These are phyloP conservation scores for Pseudozyma tsukubaensis DNA, from an alignment of 1,284 basidiomycete genomes.

Conservation along the genomic window DNA sequence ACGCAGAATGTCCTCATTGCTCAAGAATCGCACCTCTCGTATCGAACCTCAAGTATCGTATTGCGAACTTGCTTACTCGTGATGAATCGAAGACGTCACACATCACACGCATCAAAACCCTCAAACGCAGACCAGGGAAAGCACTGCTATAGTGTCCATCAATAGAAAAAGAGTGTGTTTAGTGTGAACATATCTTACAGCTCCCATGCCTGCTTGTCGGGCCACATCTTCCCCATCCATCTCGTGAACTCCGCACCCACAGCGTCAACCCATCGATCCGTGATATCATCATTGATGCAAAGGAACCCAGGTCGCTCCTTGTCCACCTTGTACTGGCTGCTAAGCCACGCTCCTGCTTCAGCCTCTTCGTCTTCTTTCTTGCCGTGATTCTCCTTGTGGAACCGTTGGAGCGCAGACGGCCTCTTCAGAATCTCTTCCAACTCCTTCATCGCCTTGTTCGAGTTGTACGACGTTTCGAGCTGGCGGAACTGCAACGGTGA, in stretches of 20 bases:
- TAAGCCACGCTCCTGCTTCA: conserved; percentile 11
- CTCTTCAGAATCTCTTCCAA: conserved; percentile 6
- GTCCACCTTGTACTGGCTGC: conserved; percentile 21
- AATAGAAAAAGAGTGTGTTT: too few relatives aligned
- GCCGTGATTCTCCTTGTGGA: conserved; percentile 1
- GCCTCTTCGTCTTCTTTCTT: background rate
- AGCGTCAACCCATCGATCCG: conserved; percentile 18
- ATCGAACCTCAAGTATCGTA: too few relatives aligned
- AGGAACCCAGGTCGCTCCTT: conserved; percentile 15
- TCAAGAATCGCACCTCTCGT: too few relatives aligned
- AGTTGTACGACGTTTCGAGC: conserved; percentile 31
- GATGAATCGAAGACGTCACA: too few relatives aligned
- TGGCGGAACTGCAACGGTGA: conserved; percentile 34
- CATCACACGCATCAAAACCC: too few relatives aligned
- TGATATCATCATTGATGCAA: conserved; percentile 51
- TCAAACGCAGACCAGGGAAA: too few relatives aligned
- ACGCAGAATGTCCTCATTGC: too few relatives aligned
- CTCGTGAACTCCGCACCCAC: conserved; percentile 19
- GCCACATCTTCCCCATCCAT: conserved; percentile 33
- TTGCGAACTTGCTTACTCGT: too few relatives aligned
- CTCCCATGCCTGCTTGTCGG: conserved; percentile 33
- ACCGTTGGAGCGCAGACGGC: conserved; percentile 10
- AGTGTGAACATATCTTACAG: too few relatives aligned
- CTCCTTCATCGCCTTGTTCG: conserved; percentile 1
- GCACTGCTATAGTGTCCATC: too few relatives aligned